Percentiles rank a stretch among this genome's conserved stretches.
Evolutionary conservation across 163 green algal species (phyloP).

Genomic region (Prototheca wickerhamii): DNA sequence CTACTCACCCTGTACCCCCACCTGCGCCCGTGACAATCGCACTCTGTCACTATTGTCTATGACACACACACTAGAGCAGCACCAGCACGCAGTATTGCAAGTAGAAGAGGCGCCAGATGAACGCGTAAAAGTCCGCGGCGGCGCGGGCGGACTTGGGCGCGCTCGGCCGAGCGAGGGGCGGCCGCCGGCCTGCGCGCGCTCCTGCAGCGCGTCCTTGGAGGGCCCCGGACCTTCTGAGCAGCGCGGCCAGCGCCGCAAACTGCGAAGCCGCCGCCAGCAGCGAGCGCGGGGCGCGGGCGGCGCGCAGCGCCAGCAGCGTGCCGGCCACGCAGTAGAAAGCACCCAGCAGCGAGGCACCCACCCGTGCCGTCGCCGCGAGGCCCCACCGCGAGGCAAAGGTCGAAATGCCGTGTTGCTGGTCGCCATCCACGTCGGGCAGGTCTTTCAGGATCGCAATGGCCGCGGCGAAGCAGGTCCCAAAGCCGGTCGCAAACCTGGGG

Average conservation of each 20-base stretch:
- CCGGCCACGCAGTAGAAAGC: background rate
- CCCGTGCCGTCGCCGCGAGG: constrained; percentile 44
- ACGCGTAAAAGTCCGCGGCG: constrained; percentile 38
- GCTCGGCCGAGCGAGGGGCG: constrained; percentile 47
- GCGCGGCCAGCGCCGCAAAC: constrained; percentile 26
- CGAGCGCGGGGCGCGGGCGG: no score
- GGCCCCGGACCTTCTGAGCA: constrained; percentile 62
- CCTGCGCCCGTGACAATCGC: background rate
- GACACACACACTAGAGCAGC: constrained; percentile 52
- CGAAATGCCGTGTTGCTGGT: constrained; percentile 80
- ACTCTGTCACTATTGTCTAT: no score
- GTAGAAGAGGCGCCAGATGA: constrained; percentile 81
- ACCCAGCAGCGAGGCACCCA: background rate
- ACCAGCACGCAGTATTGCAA: constrained; percentile 79
- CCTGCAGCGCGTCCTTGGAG: constrained; percentile 60
- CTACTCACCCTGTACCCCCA: background rate
- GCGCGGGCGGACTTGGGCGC: constrained; percentile 38
- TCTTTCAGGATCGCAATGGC: constrained; percentile 99
- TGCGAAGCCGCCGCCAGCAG: background rate
- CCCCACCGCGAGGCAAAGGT: constrained; percentile 91
- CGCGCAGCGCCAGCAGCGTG: no score
- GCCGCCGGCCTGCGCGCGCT: constrained; percentile 13
- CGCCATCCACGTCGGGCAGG: constrained; percentile 91
- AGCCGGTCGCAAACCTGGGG: constrained; percentile 90
- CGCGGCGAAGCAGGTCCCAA: constrained; percentile 94